Base-by-base conservation (phyloP, 176 grass and related monocot genomes). In the Juncus effusus region DNA sequence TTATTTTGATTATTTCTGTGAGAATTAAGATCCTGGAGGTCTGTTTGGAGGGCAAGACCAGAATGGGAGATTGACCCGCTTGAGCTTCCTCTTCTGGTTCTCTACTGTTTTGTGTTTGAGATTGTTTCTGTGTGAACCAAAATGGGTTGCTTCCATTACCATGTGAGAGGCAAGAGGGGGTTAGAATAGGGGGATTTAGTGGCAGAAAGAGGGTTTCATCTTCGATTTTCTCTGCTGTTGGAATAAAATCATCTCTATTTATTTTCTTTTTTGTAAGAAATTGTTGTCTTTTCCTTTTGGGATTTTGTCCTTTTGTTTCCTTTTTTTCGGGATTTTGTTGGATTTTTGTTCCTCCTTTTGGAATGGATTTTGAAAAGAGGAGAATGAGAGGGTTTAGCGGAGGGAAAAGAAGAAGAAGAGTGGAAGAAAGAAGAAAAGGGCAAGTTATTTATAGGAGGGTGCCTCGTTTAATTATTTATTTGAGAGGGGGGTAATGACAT, bases 11-110 rank as follows among this genome's bases (percentile, higher is more conserved):
- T 50, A 13, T 7, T 7, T 10, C 47, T 42, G 10, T 45, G 35
- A 60, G 39, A 76, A 36, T 66, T 84, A 89, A 60, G 85, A 80
- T 62, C 94, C 94, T 12, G 94, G 94, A 62, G 94, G 94, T 0
- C 94, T 83, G 15, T 80, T 89, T 1, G 94, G 88, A 3, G 88
- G 85, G 64, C 80, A 99, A 0, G 82, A 93, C 87, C 88, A 96
- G 19, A 72, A 96, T 6, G 87, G 82, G 36, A 89, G 82, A 36
- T 57, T 83, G 2, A 78, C 51, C 1, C 78, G 80, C 6, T 86
- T 83, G 40, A 93, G 69, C 69, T 87, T 89, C 83, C 72, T 80
- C 78, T 74, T 80, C 62, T 84, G 74, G 62, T 61, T 64, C 61
- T 54, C 62, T 65, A 59, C 9, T 16, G 67, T 51, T 54, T 55